phyloP scores from a whole-genome alignment of 2,329 filamentous ascomycete genomes.

The Emydomyces testavorans region DNA sequence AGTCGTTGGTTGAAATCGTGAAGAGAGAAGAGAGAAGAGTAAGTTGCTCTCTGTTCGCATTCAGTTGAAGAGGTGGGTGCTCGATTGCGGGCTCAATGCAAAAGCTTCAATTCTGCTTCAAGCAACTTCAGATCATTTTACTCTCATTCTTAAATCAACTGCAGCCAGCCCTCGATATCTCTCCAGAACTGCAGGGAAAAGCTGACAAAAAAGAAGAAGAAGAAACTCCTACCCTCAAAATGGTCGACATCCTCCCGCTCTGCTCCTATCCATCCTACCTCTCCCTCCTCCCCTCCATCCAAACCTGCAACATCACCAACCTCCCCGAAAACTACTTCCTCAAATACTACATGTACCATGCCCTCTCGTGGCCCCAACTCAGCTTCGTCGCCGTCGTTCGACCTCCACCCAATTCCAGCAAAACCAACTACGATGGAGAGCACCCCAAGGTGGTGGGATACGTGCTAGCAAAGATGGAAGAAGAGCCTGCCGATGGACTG shows the following conservation, averaged over 20 bases:
- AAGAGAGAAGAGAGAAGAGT: background rate
- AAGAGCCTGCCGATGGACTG: constrained; percentile 82
- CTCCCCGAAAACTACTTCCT: constrained; percentile 99
- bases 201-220: background rate
- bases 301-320: constrained; percentile 98
- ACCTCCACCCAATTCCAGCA: constrained; percentile 60
- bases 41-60: background rate
- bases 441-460: constrained; percentile 98
- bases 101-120: background rate
- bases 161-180: background rate
- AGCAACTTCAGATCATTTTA: background rate
- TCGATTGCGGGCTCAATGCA: constrained; percentile 3
- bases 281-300: constrained; percentile 72
- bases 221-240: constrained; percentile 22
- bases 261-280: constrained; percentile 52
- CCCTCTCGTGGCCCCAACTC: constrained; percentile 93
- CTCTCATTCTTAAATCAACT: background rate
- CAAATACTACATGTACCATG: constrained; percentile 99
- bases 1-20: background rate
- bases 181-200: background rate
- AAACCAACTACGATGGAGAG: constrained; percentile 53
- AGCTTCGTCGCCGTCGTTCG: constrained; percentile 94
- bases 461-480: constrained; percentile 99
- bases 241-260: constrained; percentile 41
- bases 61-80: background rate